A percentile compares a stretch with the other conserved stretches of the same genome.
These are phyloP conservation scores for Russula dissimulans DNA, from an alignment of 768 basidiomycete species.

Conservation along the genomic window DNA sequence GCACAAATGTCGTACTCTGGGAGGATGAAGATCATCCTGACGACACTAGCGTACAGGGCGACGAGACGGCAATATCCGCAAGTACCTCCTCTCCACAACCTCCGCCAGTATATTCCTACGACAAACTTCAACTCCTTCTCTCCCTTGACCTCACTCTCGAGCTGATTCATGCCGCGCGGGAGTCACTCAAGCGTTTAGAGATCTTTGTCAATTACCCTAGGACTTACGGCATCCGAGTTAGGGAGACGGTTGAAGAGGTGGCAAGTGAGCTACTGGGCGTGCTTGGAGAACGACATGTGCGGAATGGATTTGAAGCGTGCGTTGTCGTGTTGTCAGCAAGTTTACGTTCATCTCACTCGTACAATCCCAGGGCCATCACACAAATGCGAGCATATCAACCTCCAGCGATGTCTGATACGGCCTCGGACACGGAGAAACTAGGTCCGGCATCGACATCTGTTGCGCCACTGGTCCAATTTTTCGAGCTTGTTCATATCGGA, in stretches of 20 bases:
- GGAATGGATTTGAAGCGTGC: constrained; percentile 60
- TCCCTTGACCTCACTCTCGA: constrained; percentile 88
- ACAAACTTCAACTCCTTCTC: constrained; percentile 76
- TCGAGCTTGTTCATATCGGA: constrained; percentile 93
- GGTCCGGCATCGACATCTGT: constrained; percentile 34
- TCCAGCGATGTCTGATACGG: constrained; percentile 42
- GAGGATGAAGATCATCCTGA: constrained; percentile 14
- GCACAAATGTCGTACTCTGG: constrained; percentile 13
- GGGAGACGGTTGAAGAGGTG: constrained; percentile 89
- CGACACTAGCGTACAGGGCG: constrained; percentile 3
- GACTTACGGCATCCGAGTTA: constrained; percentile 74
- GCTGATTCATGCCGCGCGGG: constrained; percentile 88
- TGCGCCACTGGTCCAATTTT: constrained; percentile 91
- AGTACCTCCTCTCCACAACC: constrained; percentile 22
- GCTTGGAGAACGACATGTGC: constrained; percentile 69
- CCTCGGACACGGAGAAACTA: constrained; percentile 56
- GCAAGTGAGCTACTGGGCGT: constrained; percentile 79
- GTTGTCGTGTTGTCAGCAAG: neutral
- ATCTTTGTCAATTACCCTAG: constrained; percentile 85
- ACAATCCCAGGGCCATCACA: constrained; percentile 58
- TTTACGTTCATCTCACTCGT: neutral
- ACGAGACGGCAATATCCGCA: constrained; percentile 13
- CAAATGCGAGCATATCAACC: constrained; percentile 90
- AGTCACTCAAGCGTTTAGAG: constrained; percentile 85
- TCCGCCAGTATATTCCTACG: constrained; percentile 23